Percentiles rank a stretch among this genome's conserved stretches.
Conservation (phyloP, 345 rosid species). For the Cochlearia excelsa region DNA sequence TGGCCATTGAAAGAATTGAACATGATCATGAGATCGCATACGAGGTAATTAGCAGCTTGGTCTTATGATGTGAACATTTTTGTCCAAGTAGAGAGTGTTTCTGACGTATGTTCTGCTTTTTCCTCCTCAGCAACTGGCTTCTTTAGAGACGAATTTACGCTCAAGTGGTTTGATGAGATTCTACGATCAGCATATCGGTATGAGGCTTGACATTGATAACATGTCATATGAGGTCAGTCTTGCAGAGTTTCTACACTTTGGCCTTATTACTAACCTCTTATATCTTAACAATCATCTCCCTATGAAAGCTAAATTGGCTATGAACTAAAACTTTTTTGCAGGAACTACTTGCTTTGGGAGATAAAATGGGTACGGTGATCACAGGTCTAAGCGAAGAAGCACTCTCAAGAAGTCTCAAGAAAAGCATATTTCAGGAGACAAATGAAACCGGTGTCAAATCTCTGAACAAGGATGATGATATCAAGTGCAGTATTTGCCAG, state of each 20-base stretch:
- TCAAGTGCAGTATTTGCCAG: conserved; percentile 95
- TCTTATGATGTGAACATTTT: conserved; percentile 18
- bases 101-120: conserved; percentile 15
- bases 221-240: conserved; percentile 93
- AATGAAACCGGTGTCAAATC: conserved; percentile 31
- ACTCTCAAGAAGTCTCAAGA: conserved; percentile 59
- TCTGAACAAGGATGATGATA: conserved; percentile 37
- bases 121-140: conserved; percentile 73
- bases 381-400: conserved; percentile 91
- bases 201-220: conserved; percentile 95
- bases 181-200: conserved; percentile 82
- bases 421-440: conserved; percentile 44
- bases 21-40: conserved; percentile 69
- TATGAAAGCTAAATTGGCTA: conserved; percentile 6
- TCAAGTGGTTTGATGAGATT: conserved; percentile 56
- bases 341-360: conserved; percentile 93
- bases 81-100: conserved; percentile 9
- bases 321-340: conserved; percentile 35
- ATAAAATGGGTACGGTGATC: conserved; percentile 92
- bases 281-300: neutral
- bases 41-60: conserved; percentile 51
- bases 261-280: too few species aligned
- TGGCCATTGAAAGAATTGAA: conserved; percentile 87
- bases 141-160: conserved; percentile 70
- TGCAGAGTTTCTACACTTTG: conserved; percentile 12